Conservation (phyloP, 805 yeast genomes). For the Candida peoriensis region DNA sequence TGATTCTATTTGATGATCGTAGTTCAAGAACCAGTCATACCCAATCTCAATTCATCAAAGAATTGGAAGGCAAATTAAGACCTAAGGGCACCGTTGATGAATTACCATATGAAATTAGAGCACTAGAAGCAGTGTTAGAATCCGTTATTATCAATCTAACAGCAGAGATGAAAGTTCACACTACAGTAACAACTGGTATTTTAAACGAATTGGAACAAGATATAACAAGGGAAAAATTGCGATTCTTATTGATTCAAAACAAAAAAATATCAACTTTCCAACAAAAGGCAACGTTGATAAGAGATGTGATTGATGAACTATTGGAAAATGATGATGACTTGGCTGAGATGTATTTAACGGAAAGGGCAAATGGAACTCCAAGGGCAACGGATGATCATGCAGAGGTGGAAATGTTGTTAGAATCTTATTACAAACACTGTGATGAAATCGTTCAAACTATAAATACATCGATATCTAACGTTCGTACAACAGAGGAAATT, state of each 20-base stretch:
- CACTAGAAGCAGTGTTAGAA: constrained; percentile 80
- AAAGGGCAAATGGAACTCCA: constrained; percentile 39
- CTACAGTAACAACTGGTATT: constrained; percentile 68
- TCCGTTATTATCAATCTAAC: constrained; percentile 74
- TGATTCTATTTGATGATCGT: constrained; percentile 72
- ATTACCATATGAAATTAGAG: constrained; percentile 85
- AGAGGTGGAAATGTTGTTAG: constrained; percentile 86
- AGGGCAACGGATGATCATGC: constrained; percentile 62
- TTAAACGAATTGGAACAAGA: constrained; percentile 74
- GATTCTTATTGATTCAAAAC: constrained; percentile 76
- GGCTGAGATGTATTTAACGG: constrained; percentile 75
- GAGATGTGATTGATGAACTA: constrained; percentile 81
- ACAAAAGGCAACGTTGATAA: constrained; percentile 74
- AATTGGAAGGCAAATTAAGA: constrained; percentile 65
- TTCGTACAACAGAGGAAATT: constrained; percentile 90
- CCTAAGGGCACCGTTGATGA: constrained; percentile 25
- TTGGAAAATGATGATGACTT: constrained; percentile 85
- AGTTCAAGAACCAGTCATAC: constrained; percentile 55
- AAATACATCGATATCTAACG: constrained; percentile 73
- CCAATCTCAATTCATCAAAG: constrained; percentile 75
- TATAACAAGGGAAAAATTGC: constrained; percentile 72
- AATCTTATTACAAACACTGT: constrained; percentile 83
- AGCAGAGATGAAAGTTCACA: constrained; percentile 83
- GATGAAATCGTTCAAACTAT: constrained; percentile 94
- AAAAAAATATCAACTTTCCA: constrained; percentile 80